phyloP scores from a whole-genome alignment of 768 basidiomycete species.

The Auriscalpium vulgare region DNA sequence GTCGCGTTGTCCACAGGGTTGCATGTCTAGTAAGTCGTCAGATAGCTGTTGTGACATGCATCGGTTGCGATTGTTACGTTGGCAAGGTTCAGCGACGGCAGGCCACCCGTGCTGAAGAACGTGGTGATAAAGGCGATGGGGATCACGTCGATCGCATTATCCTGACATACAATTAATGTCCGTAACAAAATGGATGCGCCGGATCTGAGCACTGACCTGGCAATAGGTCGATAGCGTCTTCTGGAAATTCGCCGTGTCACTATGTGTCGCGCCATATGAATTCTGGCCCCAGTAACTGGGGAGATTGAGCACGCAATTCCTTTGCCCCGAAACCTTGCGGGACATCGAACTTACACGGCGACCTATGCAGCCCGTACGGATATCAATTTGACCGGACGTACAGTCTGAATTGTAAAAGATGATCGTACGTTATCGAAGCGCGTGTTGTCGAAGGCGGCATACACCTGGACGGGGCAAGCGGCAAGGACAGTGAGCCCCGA shows the following conservation, averaged over 20 bases:
- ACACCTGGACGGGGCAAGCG: neutral
- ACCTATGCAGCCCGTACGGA: conserved; percentile 28
- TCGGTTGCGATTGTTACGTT: conserved; percentile 34
- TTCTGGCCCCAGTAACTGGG: conserved; percentile 70
- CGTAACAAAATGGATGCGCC: neutral
- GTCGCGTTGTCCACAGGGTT: conserved; percentile 31
- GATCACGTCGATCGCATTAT: conserved; percentile 60
- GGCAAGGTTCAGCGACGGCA: conserved; percentile 60
- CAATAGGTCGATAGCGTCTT: conserved; percentile 58
- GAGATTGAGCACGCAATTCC: conserved; percentile 4
- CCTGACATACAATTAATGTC: conserved; percentile 28
- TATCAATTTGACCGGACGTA: neutral
- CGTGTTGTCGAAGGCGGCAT: conserved; percentile 42
- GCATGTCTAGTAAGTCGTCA: conserved; percentile 29
- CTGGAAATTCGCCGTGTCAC: conserved; percentile 48
- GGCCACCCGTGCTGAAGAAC: conserved; percentile 55
- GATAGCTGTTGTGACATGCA: neutral
- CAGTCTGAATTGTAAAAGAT: conserved; percentile 1
- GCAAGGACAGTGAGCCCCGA: no score
- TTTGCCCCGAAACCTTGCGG: neutral
- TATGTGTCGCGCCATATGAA: conserved; percentile 54
- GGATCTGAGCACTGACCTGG: conserved; percentile 29
- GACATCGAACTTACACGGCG: conserved; percentile 38
- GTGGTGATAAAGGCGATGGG: conserved; percentile 62
- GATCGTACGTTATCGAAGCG: conserved; percentile 51